Evolutionary conservation across 495 filamentous ascomycete genomes (phyloP).

Genomic region (Niebla homalea): DNA sequence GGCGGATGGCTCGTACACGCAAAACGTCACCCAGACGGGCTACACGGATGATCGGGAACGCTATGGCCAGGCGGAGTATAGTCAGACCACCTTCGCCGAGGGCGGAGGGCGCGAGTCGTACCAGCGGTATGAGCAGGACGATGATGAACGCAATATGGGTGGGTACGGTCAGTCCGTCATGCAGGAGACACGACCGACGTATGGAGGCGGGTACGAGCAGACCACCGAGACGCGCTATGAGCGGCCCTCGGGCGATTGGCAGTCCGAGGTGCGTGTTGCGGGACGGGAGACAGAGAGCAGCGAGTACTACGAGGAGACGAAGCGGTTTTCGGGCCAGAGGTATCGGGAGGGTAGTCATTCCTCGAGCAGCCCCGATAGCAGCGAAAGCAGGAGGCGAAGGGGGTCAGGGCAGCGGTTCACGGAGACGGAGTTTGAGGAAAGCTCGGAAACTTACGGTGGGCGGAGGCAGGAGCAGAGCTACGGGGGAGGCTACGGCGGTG

Average conservation of each 20-base stretch:
- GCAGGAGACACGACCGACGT: constrained; percentile 10
- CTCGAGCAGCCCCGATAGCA: constrained; percentile 11
- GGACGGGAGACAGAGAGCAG: constrained; percentile 4
- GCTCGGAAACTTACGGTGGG: constrained; percentile 3
- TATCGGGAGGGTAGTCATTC: neutral
- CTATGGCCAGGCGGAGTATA: constrained; percentile 29
- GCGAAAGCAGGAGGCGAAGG: constrained; percentile 4
- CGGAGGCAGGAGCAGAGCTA: neutral
- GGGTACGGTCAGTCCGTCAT: constrained; percentile 13
- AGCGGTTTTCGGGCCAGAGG: constrained; percentile 5
- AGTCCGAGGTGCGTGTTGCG: constrained; percentile 13
- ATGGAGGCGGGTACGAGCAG: constrained; percentile 15
- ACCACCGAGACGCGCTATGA: constrained; percentile 14
- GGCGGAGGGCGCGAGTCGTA: constrained; percentile 26
- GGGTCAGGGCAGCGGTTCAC: constrained; percentile 3
- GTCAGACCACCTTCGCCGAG: constrained; percentile 21
- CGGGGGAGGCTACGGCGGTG: neutral
- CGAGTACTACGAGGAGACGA: constrained; percentile 4
- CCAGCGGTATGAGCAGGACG: constrained; percentile 25
- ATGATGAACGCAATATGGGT: constrained; percentile 3
- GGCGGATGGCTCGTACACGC: constrained; percentile 25
- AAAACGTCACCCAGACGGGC: constrained; percentile 21
- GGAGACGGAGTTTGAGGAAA: neutral
- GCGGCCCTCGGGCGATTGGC: constrained; percentile 9
- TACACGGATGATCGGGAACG: constrained; percentile 13